Evolutionary conservation across 345 rosid genomes (phyloP), one percentile per base, ranked within the genome.

Genomic region (Boechera retrofracta): DNA sequence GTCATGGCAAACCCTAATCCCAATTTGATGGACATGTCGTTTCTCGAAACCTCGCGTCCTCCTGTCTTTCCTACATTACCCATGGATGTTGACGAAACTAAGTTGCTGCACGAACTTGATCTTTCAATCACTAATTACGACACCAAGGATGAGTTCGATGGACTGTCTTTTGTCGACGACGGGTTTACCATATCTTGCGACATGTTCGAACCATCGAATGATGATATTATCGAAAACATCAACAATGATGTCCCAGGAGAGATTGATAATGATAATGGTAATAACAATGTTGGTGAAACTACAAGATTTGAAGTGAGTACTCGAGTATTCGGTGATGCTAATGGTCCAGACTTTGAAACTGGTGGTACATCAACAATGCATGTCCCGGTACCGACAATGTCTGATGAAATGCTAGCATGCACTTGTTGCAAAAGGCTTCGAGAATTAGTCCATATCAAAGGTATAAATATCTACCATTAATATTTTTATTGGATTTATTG

Each of bases 361-460:
- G 56, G 69, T 76, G 56, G 64, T 57, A 6, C 69, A 69, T 68
- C 79, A 13, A 28, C 60, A 4, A 32, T 9, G 26, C 45, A 7
- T 39, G 28, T 18, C 21, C 61, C 28, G 16, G 36, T 29, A 68
- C 56, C 79, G 2, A 2, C 3, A 6, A 6, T 39, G 10, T 7
- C 29, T 8, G 21, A 32, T 11, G 79, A 48, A n/a, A 8, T 4
- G 10, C 10, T 4, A 7, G 0, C 32, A 32, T 76, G 79, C 74
- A 13, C 13, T 41, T 76, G 74, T 61, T 76, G 79, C 38, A 31
- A 8, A 2, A 28, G 29, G 1, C 64, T 76, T 4, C 74, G 79
- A 21, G 29, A 5, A 68, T 9, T 76, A 60, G 11, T 41, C 13
- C 74, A 76, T 10, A 2, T 9, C 0, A 61, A 68, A 5, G 74